phyloP scores from a whole-genome alignment of 495 filamentous ascomycete genomes.

The Oidiodendron maius region DNA sequence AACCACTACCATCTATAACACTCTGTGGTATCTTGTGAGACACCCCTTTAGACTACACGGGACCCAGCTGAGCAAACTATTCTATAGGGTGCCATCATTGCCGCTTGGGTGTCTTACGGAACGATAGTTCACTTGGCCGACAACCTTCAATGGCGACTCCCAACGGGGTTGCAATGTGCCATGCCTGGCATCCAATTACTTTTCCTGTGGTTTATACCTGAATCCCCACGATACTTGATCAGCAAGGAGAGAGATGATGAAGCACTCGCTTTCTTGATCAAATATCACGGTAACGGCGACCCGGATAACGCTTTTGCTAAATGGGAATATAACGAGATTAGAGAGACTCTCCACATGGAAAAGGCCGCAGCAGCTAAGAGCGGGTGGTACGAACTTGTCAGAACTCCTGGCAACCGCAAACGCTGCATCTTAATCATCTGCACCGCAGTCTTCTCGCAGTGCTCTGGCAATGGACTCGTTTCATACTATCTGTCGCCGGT shows the following conservation, averaged over 20 bases:
- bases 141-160: slow-evolving; percentile 39
- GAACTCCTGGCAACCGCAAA: slow-evolving; percentile 23
- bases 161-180: slow-evolving; percentile 38
- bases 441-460: slow-evolving; percentile 21
- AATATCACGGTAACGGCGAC: slow-evolving; percentile 32
- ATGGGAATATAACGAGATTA: slow-evolving; percentile 29
- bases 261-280: slow-evolving; percentile 43
- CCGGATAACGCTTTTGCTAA: slow-evolving; percentile 29
- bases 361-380: slow-evolving; percentile 35
- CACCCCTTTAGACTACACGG: too few species aligned
- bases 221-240: slow-evolving; percentile 54
- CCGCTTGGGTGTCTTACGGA: slow-evolving; percentile 38
- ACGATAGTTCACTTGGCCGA: slow-evolving; percentile 32
- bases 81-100: slow-evolving; percentile 43
- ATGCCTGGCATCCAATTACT: slow-evolving; percentile 27
- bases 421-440: slow-evolving; percentile 8
- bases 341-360: slow-evolving; percentile 42
- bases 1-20: slow-evolving; percentile 40
- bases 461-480: slow-evolving; percentile 21
- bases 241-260: slow-evolving; percentile 38
- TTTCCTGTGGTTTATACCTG: slow-evolving; percentile 34
- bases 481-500: slow-evolving; percentile 22
- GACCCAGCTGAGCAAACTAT: too few species aligned
- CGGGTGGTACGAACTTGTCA: slow-evolving; percentile 23
- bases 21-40: slow-evolving; percentile 22